Conservation (phyloP, 805 yeast genomes). For the Debaryomyces tyrocola region DNA sequence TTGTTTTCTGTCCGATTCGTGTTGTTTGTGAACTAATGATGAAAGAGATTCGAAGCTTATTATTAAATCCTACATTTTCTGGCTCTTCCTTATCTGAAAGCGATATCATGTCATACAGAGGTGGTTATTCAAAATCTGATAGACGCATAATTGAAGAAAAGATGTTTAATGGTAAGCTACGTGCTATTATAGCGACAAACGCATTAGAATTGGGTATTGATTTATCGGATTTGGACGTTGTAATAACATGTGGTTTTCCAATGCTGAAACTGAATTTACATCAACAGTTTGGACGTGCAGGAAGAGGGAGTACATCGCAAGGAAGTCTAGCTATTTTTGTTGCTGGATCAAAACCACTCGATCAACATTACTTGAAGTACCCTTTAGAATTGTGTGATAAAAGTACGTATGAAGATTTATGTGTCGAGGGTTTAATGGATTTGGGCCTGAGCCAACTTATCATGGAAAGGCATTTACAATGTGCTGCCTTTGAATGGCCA, state of each 20-base stretch:
- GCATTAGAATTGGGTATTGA: slow-evolving; percentile 96
- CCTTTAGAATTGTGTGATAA: slow-evolving; percentile 56
- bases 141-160: slow-evolving; percentile 84
- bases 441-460: slow-evolving; percentile 41
- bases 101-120: slow-evolving; percentile 90
- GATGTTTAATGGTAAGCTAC: slow-evolving; percentile 83
- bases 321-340: slow-evolving; percentile 86
- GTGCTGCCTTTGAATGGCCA: slow-evolving; percentile 90
- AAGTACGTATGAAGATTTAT: slow-evolving; percentile 38
- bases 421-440: slow-evolving; percentile 37
- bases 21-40: slow-evolving; percentile 82
- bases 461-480: slow-evolving; percentile 82
- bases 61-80: slow-evolving; percentile 38
- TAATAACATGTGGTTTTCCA: slow-evolving; percentile 91
- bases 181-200: slow-evolving; percentile 90
- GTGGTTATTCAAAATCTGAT: slow-evolving; percentile 88
- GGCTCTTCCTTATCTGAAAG: slow-evolving; percentile 39
- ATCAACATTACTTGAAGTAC: slow-evolving; percentile 76
- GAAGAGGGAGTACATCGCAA: slow-evolving; percentile 65
- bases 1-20: slow-evolving; percentile 88
- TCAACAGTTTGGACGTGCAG: slow-evolving; percentile 97
- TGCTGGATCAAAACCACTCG: slow-evolving; percentile 81
- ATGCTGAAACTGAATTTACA: slow-evolving; percentile 80
- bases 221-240: slow-evolving; percentile 90
- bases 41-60: slow-evolving; percentile 70